phyloP scores from a whole-genome alignment of 2,329 filamentous ascomycete genomes.

The Microcyclospora pomicola region DNA sequence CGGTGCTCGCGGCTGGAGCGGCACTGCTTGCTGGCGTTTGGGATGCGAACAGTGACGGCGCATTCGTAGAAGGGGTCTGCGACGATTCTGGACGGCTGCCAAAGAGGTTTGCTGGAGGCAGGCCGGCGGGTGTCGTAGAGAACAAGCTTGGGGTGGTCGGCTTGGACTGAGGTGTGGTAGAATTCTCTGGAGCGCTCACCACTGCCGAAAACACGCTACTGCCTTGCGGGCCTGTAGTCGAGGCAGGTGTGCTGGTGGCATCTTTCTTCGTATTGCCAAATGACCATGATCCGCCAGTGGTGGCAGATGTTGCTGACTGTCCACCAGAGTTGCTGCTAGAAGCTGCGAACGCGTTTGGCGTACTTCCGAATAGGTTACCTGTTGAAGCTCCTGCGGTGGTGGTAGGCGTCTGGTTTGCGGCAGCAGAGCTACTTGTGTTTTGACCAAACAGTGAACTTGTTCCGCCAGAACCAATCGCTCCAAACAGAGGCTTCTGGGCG shows the following conservation, averaged over 20 bases:
- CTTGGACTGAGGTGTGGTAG: conserved; percentile 13
- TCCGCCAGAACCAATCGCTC: too few species aligned
- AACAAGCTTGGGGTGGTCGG: conserved; percentile 3
- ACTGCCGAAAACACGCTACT: conserved; percentile 4
- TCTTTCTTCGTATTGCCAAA: too few species aligned
- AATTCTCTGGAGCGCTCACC: conserved; percentile 5
- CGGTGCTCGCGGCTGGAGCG: conserved; percentile 4
- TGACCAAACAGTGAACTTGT: too few species aligned
- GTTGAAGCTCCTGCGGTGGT: neutral
- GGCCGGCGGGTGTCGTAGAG: conserved; percentile 19
- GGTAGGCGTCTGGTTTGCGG: neutral
- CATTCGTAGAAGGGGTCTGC: neutral
- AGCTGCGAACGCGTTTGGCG: too few species aligned
- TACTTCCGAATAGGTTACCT: too few species aligned
- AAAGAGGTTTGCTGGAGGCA: conserved; percentile 7
- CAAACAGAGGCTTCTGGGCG: too few species aligned
- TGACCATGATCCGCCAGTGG: neutral
- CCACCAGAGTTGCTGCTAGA: too few species aligned
- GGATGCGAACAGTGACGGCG: too few species aligned
- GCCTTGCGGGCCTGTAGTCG: too few species aligned
- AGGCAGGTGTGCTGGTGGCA: too few species aligned
- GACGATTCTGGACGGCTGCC: neutral
- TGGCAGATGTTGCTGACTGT: neutral
- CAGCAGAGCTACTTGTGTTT: neutral
- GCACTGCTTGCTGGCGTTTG: neutral